These are phyloP conservation scores for Teratosphaeria destructans DNA, from an alignment of 2,329 filamentous ascomycete species.

Conservation along the genomic window DNA sequence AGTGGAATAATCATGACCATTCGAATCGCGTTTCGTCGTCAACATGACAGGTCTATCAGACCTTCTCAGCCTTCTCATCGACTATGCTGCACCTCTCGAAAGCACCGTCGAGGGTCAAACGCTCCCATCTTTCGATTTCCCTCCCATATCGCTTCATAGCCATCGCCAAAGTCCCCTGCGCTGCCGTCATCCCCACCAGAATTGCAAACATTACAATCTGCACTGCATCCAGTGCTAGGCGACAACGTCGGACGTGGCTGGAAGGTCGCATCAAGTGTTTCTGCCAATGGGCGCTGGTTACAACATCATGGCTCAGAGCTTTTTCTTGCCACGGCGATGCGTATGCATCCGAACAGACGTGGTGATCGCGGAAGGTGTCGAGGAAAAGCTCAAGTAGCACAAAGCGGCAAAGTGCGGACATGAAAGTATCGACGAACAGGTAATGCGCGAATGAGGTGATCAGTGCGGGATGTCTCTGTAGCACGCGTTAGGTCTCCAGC, in stretches of 20 bases:
- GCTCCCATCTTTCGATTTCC: background rate
- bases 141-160: conserved; percentile 6
- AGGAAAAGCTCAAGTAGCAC: conserved; percentile 16
- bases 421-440: conserved; percentile 17
- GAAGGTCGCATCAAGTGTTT: conserved; percentile 11
- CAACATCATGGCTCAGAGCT: conserved; percentile 11
- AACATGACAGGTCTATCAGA: background rate
- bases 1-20: background rate
- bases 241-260: conserved; percentile 9
- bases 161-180: conserved; percentile 15
- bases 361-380: conserved; percentile 14
- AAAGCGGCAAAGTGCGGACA: conserved; percentile 14
- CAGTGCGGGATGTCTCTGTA: conserved; percentile 12
- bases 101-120: background rate
- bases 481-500: background rate
- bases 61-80: background rate
- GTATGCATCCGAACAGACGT: conserved; percentile 12
- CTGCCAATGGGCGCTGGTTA: conserved; percentile 13
- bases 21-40: background rate
- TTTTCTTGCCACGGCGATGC: conserved; percentile 6
- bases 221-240: conserved; percentile 10
- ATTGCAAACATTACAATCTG: conserved; percentile 8
- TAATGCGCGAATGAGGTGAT: conserved; percentile 16
- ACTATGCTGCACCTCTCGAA: background rate
- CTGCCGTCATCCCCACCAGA: conserved; percentile 4